A percentile compares a stretch with the other conserved stretches of the same genome.
These are phyloP conservation scores for Trichothecium roseum DNA, from an alignment of 2,329 filamentous ascomycete species.

Conservation along the genomic window DNA sequence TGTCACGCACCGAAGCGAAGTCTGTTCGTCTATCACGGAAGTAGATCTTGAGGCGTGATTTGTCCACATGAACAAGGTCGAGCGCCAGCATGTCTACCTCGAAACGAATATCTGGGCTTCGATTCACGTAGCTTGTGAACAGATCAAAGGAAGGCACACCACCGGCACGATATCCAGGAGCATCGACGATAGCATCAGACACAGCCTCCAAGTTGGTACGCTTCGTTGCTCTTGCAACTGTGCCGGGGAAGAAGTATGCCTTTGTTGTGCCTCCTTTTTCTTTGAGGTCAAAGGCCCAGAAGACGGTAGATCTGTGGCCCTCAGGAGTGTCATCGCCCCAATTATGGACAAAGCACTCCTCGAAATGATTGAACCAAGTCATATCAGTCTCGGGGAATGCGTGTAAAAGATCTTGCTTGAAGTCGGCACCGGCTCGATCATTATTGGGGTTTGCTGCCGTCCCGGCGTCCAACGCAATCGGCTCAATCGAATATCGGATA, in stretches of 20 bases:
- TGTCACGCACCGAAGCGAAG: conserved; percentile 16
- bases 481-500: conserved; percentile 21
- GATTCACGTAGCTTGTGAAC: conserved; percentile 3
- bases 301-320: conserved; percentile 10
- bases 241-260: conserved; percentile 15
- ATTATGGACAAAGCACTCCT: neutral
- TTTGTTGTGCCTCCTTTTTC: conserved; percentile 9
- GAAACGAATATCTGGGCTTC: neutral
- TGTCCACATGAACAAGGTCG: conserved; percentile 14
- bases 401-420: neutral
- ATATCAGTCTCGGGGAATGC: conserved; percentile 9
- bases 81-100: conserved; percentile 19
- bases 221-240: conserved; percentile 6
- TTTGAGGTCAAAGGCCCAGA: conserved; percentile 16
- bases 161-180: conserved; percentile 1
- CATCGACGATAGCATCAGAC: conserved; percentile 9
- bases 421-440: conserved; percentile 3
- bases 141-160: neutral
- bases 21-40: conserved; percentile 17
- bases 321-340: neutral
- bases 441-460: conserved; percentile 14
- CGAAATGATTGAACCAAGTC: conserved; percentile 9
- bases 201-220: conserved; percentile 6
- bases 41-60: conserved; percentile 26
- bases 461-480: conserved; percentile 17